Evolutionary conservation across 108 stramenopile species (phyloP), one percentile per base, ranked within the genome.

Genomic region (Licmophora abbreviata): DNA sequence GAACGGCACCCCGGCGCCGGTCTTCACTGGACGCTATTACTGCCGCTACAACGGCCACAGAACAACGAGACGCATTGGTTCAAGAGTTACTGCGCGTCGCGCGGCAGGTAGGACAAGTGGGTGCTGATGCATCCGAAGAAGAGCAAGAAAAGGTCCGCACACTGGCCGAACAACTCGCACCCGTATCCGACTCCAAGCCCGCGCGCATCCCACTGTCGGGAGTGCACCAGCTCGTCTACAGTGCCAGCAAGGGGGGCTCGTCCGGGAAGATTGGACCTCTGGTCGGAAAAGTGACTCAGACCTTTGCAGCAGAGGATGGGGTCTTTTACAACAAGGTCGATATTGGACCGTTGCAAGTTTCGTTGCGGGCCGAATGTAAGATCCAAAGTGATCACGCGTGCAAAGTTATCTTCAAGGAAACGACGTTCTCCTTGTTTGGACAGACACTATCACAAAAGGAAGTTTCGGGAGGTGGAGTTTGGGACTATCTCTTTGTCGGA

Each of bases 291-390:
- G 77, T 79, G 22, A 66, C 65, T 10, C 77, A 79, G 37, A 34
- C 47, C 12, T 68, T 68, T 33, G 43, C 71, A 18, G 73, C 65
- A 26, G 56, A 71, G 12, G 58, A 56, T 10, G 28, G 3, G 29
- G 63, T 50, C 15, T 79, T 74, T 51, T 52, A 51, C 48, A 79
- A 79, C 52, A 44, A 51, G 18, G 73, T 79, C n/a, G 27, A 56
- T 10, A 56, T 74, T 28, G 77, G 77, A 29, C 73, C 73, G 0
- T 17, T 79, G 20, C 18, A 50, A 32, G 59, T 74, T 50, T 41
- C 65, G 25, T 45, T 79, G 14, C 56, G 44, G 24, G 77, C 77
- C 5, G 44, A 64, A 52, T 54, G 66, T 14, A 48, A 59, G 29
- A 36, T 67, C 23, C 59, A 51, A 48, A 68, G 68, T 45, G 73